Base-by-base conservation (phyloP, 1,284 basidiomycete species). In the Leucoagaricus sp. region DNA sequence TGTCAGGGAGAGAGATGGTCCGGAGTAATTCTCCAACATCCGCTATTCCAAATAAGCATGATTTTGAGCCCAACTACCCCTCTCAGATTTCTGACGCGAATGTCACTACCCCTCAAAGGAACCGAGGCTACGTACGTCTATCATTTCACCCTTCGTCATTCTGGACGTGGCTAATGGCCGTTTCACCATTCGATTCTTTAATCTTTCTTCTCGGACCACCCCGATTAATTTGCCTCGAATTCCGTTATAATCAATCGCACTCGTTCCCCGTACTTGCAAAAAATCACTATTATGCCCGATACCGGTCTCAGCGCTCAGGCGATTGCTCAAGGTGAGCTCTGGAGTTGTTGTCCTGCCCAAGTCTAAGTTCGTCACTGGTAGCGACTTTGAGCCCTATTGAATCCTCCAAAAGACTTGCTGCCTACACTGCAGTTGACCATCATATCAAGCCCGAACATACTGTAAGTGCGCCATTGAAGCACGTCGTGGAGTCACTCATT, bases 351-450 rank as follows among this genome's bases (percentile, higher is more conserved):
- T n/a, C 23, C 10, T 33, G 10, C 33, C 19, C 47, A 29, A 25
- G 12, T 15, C 28, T 15, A 41, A 57, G 49, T 3, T 21, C 47
- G 9, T 48, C 40, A 40, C 40, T 33, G 4, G 10, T 38, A 51
- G 52, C 44, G 46, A 61, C 69, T 25, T 56, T 75, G 49, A 72
- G 67, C 28, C 66, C 69, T 5, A 77, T 95, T 36, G 93, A 94
- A 66, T 79, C 79, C 46, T 88, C 95, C 21, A 99, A 99, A 76
- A 83, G 86, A 50, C 81, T 97, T 9, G 96, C 97, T 13, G 96
- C 96, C 1, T 97, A 87, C 75, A 92, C 93, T 3, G 96, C 97
- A 0, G 96, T 99, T 1, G 96, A 99, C 71, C 82, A 87, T 55
- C 91, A 98, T 74, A 82, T 99, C 40, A 82, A 82, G 54, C 83